Percentiles rank a stretch among this genome's conserved stretches.
Evolutionary conservation across 1,139 yeast species (phyloP).

Genomic region (Diutina scorzettiae): DNA sequence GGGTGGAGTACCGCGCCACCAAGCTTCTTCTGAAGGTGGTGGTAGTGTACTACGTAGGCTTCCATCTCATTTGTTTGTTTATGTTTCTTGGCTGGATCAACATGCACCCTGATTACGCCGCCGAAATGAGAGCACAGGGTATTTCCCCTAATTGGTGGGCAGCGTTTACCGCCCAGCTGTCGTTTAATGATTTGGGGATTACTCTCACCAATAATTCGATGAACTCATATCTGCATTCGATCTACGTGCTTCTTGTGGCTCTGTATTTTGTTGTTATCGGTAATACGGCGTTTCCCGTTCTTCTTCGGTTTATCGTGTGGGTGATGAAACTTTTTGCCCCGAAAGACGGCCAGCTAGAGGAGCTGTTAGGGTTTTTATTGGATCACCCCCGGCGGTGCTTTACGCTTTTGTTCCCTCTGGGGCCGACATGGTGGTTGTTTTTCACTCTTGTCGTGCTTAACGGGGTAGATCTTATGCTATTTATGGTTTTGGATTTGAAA

Average conservation of each 20-base stretch:
- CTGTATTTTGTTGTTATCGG: conserved; percentile 75
- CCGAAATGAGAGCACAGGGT: conserved; percentile 36
- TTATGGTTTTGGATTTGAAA: conserved; percentile 63
- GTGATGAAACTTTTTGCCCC: conserved; percentile 53
- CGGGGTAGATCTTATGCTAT: conserved; percentile 65
- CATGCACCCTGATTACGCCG: conserved; percentile 7
- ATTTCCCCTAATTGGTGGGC: conserved; percentile 87
- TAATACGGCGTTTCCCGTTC: conserved; percentile 85
- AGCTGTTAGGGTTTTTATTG: conserved; percentile 72
- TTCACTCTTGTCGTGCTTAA: conserved; percentile 62
- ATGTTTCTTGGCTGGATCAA: conserved; percentile 42
- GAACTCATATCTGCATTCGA: conserved; percentile 48
- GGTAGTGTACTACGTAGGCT: conserved; percentile 58
- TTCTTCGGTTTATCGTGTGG: conserved; percentile 77
- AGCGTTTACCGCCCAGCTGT: conserved; percentile 63
- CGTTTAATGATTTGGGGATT: conserved; percentile 76
- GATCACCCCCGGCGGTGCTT: conserved; percentile 98
- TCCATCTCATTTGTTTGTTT: conserved; percentile 49
- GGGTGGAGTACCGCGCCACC: conserved; percentile 88
- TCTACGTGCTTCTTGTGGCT: conserved; percentile 51
- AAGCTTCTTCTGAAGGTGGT: conserved; percentile 63
- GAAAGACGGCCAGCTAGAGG: conserved; percentile 53
- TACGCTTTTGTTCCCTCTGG: conserved; percentile 79
- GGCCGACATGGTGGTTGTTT: conserved; percentile 93
- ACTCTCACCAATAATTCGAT: conserved; percentile 75